Conservation (phyloP, 495 filamentous ascomycete species). For the Geopyxis carbonaria region DNA sequence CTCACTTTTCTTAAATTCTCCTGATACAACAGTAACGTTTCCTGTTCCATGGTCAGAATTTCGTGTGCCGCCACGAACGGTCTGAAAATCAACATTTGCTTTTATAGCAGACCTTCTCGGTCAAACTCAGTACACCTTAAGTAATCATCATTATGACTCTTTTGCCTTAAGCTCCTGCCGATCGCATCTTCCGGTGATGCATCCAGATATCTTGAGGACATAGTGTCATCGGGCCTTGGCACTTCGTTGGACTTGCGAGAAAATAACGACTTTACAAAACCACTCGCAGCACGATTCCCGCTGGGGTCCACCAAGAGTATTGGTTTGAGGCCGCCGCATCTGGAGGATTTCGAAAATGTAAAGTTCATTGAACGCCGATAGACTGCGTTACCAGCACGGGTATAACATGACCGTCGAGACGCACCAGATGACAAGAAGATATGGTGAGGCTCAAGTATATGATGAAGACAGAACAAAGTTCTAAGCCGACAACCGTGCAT, state of each 20-base stretch:
- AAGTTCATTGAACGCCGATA: no score
- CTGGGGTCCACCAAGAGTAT: no score
- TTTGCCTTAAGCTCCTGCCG: constrained; percentile 22
- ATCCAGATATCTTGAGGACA: constrained; percentile 22
- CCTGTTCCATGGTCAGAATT: constrained; percentile 24
- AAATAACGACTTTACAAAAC: constrained; percentile 16
- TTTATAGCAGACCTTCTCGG: constrained; percentile 41
- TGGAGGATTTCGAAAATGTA: no score
- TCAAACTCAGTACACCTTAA: constrained; percentile 91
- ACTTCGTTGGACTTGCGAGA: constrained; percentile 13
- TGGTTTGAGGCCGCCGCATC: no score
- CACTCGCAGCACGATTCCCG: no score
- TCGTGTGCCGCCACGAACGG: background rate
- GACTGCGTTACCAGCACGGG: no score
- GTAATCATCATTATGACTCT: constrained; percentile 22
- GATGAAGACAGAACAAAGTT: no score
- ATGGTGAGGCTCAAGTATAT: no score
- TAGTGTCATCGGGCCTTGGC: constrained; percentile 13
- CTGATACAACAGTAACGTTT: constrained; percentile 85
- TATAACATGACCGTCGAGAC: no score
- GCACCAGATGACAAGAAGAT: no score
- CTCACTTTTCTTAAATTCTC: constrained; percentile 93
- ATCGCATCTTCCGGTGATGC: constrained; percentile 23
- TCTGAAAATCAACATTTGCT: background rate
- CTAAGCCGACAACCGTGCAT: no score